phyloP scores from a whole-genome alignment of 2,329 filamentous ascomycete genomes.

The Xylariaceae sp. region DNA sequence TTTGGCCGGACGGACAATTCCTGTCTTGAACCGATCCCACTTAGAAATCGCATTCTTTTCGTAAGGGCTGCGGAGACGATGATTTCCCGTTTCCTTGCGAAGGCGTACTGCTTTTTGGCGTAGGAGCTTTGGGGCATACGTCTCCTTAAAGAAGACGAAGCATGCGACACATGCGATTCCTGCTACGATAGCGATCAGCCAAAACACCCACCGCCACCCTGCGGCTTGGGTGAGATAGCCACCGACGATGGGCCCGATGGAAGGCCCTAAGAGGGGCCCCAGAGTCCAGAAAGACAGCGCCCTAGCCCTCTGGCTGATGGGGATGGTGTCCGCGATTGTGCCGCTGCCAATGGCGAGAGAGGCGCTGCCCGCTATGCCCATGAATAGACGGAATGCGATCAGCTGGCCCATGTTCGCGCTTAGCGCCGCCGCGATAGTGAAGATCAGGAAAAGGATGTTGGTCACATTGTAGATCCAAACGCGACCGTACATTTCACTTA shows the following conservation, averaged over 20 bases:
- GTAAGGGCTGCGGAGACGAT: constrained; percentile 48
- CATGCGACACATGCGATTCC: constrained; percentile 19
- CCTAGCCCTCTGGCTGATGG: constrained; percentile 41
- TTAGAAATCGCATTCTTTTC: constrained; percentile 34
- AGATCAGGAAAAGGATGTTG: constrained; percentile 50
- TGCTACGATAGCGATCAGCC: constrained; percentile 43
- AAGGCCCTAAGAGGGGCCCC: constrained; percentile 45
- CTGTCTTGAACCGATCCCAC: constrained; percentile 48
- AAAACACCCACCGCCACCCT: constrained; percentile 55
- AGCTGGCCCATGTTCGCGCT: constrained; percentile 19
- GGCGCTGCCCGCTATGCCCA: constrained; percentile 50
- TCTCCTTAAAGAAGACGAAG: constrained; percentile 41
- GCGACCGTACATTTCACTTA: constrained; percentile 53
- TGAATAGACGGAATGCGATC: constrained; percentile 35
- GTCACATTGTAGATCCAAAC: constrained; percentile 48
- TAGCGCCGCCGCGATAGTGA: constrained; percentile 48
- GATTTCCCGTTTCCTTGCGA: constrained; percentile 48
- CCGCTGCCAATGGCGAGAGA: constrained; percentile 56
- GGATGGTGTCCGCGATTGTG: constrained; percentile 54
- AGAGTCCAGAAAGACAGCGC: constrained; percentile 44
- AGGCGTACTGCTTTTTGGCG: constrained; percentile 49
- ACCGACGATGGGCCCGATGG: constrained; percentile 52
- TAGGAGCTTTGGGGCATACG: constrained; percentile 49
- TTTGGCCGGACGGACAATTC: constrained; percentile 50
- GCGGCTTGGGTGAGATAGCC: constrained; percentile 37